Percentiles rank a stretch among this genome's conserved stretches.
Evolutionary conservation across 2,329 filamentous ascomycete genomes (phyloP).

Genomic region (Phaeosphaeria sp.): DNA sequence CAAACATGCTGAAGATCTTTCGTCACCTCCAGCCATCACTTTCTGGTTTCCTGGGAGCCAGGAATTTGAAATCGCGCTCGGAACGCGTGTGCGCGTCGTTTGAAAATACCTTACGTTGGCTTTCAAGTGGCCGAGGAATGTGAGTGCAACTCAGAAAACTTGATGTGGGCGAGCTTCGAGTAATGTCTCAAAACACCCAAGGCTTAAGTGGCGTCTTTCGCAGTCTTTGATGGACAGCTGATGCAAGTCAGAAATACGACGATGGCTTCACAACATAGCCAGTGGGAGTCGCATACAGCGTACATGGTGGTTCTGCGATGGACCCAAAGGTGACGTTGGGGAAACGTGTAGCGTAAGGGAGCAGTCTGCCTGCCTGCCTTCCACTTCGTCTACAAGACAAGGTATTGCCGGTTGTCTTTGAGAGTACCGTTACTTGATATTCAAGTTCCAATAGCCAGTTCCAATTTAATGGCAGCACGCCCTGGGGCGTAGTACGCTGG

Average conservation of each 20-base stretch:
- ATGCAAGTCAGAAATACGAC: neutral
- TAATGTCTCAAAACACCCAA: neutral
- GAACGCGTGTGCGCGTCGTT: conserved; percentile 31
- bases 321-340: neutral
- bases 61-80: conserved; percentile 38
- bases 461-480: conserved; percentile 51
- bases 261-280: neutral
- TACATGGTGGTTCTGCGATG: neutral
- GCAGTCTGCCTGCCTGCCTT: conserved; percentile 5
- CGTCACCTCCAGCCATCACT: conserved; percentile 36
- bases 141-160: neutral
- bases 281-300: neutral
- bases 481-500: conserved; percentile 59
- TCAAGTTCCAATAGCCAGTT: conserved; percentile 23
- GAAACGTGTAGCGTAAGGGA: neutral
- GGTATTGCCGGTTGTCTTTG: conserved; percentile 5
- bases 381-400: conserved; percentile 26
- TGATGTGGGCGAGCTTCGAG: neutral
- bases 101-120: conserved; percentile 29
- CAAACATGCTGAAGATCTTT: conserved; percentile 27
- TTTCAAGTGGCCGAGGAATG: conserved; percentile 36
- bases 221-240: neutral
- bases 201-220: neutral
- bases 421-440: neutral
- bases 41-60: conserved; percentile 25